Conservation (phyloP, 129 eudicot species). For the Solidago caesia region DNA sequence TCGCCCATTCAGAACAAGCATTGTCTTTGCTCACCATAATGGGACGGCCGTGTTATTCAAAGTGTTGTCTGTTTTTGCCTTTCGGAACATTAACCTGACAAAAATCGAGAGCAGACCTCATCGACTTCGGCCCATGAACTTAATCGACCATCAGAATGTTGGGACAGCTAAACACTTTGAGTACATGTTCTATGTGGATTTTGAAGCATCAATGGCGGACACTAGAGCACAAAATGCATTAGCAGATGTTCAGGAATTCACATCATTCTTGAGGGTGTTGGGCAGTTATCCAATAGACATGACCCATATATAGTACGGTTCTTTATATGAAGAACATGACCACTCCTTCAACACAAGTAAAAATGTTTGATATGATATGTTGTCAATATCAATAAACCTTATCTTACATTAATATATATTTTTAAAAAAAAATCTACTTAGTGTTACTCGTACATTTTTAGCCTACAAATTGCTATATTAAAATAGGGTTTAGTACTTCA, state of each 20-base stretch:
- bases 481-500: no score
- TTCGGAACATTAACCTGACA: constrained; percentile 68
- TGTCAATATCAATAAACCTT: neutral
- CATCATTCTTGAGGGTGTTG: constrained; percentile 79
- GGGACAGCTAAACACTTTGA: constrained; percentile 89
- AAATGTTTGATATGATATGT: no score
- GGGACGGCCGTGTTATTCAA: constrained; percentile 76
- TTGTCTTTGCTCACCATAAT: constrained; percentile 76
- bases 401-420: no score
- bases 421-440: no score
- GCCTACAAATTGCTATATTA: no score
- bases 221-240: constrained; percentile 83
- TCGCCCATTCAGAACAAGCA: constrained; percentile 87
- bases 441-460: no score
- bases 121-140: constrained; percentile 57
- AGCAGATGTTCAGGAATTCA: constrained; percentile 82
- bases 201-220: constrained; percentile 94
- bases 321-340: no score
- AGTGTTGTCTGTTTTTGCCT: constrained; percentile 78
- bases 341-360: neutral
- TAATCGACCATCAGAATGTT: constrained; percentile 71
- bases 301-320: constrained; percentile 59
- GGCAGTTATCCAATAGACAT: constrained; percentile 94
- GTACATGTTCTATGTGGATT: constrained; percentile 87
- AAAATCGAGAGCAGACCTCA: constrained; percentile 93